phyloP scores from a whole-genome alignment of 73 alveolate genomes.

The Uronychia setigera region DNA sequence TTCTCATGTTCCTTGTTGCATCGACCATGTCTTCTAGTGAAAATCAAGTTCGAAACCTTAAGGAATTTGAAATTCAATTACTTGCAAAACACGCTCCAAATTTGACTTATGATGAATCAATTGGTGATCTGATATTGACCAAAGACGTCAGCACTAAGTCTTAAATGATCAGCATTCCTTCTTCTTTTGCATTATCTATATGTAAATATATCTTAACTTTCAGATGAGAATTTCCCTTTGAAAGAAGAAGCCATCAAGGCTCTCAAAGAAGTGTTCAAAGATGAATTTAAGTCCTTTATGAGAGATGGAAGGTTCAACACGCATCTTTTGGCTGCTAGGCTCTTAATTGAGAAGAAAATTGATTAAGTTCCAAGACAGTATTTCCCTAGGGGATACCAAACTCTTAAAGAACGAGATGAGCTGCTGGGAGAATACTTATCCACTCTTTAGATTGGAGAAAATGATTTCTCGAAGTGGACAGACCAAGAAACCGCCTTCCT shows the following conservation, averaged over 20 bases:
- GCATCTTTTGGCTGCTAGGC: not conserved
- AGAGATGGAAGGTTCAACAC: not conserved
- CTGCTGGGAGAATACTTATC: not conserved
- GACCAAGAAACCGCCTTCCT: not conserved
- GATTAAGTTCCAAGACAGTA: not conserved
- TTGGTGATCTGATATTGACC: not conserved
- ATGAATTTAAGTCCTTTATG: not conserved
- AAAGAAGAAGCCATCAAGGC: not conserved
- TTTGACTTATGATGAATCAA: not conserved
- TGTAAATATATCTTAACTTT: not conserved
- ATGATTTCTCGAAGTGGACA: not conserved
- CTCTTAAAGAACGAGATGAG: not conserved
- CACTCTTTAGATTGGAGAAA: not conserved
- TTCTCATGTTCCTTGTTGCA: not conserved
- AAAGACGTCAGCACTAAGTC: not conserved
- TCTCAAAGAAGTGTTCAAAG: not conserved
- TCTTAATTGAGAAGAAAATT: not conserved
- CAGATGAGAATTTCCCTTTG: not conserved
- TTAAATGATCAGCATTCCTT: not conserved
- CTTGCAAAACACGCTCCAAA: not conserved
- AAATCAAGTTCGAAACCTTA: not conserved
- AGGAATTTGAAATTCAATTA: not conserved
- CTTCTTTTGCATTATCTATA: not conserved
- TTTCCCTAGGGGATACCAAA: not conserved
- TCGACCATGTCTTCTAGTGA: not conserved